Base-by-base conservation (phyloP, 371 early-diverging fungal species). In the Mycotypha africana region DNA sequence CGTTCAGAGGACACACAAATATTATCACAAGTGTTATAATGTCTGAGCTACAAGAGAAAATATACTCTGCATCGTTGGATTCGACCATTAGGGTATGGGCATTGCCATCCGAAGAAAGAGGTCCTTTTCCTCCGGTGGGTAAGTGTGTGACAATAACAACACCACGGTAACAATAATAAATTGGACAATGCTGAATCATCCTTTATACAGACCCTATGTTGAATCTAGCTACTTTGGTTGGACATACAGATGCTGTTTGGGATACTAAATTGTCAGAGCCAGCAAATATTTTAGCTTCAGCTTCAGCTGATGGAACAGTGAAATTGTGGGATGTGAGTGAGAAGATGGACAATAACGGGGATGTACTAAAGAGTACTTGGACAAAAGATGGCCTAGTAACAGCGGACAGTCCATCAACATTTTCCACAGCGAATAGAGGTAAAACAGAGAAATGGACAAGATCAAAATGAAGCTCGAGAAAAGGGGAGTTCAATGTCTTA, bases 251-350 rank as follows among this genome's bases (percentile, higher is more conserved):
- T 57, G 79, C 82, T 2, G 79, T 94, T 12, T 94, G 95, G 95
- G 89, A 89, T 49, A 62, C 91, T 38, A 80, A 82, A 45, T 52
- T 86, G 7, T 86, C 85, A 50, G 84, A 87, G 4, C 6, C 23
- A 0, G 49, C 58, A 8, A 53, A 64, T 32, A 46, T 84, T 14
- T 63, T 94, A 9, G 89, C 85, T 4, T 88, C 91, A 2, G 85
- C 84, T 4, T 84, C 89, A 16, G 84, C 88, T 14, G 92, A 92
- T 65, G 88, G 89, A 0, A 81, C 86, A 0, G 76, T 91, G 20
- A 91, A 88, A 60, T 60, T 94, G 10, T 94, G 91, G 90, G 84
- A 88, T 43, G n/a, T n/a, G n/a, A n/a, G n/a, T n/a, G n/a, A n/a
- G n/a, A n/a, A n/a, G n/a, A 81, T 81, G 1, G 64, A 76, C 15